Evolutionary conservation across 129 eudicot genomes (phyloP).

Genomic region (carrot (Daucus carota)): DH1_v3.0 NC_030381.2:52407501-52408000

Average conservation of each 20-base stretch:
- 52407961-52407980: conserved; percentile 61
- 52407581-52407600: background rate
- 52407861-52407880: conserved; percentile 72
- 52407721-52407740: background rate
- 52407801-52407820: conserved; percentile 98
- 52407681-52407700: background rate
- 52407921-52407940: background rate
- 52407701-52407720: background rate
- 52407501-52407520: conserved; percentile 89
- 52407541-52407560: conserved; percentile 91
- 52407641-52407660: background rate
- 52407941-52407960: background rate
- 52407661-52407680: background rate
- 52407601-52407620: background rate
- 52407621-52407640: background rate
- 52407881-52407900: background rate
- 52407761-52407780: background rate
- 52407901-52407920: background rate
- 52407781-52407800: conserved; percentile 35
- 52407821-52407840: conserved; percentile 71
- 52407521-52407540: conserved; percentile 77
- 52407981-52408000: conserved; percentile 92
- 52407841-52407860: conserved; percentile 74
- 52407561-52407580: background rate
- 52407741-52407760: background rate